Base-by-base conservation (phyloP, 2,329 filamentous ascomycete genomes). In the Paecilomyces fulvus region DNA sequence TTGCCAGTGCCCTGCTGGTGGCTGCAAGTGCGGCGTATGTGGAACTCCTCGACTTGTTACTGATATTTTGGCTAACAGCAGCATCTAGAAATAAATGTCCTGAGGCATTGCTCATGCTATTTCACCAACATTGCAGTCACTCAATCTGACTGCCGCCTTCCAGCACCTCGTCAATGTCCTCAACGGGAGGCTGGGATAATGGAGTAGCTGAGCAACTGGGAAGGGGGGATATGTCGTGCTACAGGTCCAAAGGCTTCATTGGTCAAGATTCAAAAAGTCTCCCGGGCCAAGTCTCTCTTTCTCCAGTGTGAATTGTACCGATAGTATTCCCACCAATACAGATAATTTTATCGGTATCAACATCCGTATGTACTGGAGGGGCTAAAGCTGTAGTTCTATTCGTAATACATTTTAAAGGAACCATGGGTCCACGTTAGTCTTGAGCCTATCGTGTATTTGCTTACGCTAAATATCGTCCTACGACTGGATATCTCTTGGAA, bases 1-100 rank as follows among this genome's bases (percentile, higher is more conserved):
- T 58, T 75, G 72, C 70, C 65, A 70, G 63, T 73, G 72, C 68
- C 72, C 72, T 61, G 64, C 71, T 61, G 72, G 72, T 63, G 56
- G 61, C 49, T 74, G 72, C 70, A 61, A 72, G 58, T 74, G 72
- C 37, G 37, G n/a, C 71, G 71, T 73, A 70, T 55, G 69, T 68
- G 14, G 14, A 10, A 7, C 14, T 49, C 9, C 17, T 28, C 23
- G 14, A 3, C 48, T 49, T 49, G 20, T 5, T 4, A 7, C 10
- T 49, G 48, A 25, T 49, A 12, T 11, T n/a, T 28, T 23, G 23
- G 20, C 48, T 49, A 23, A 49, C 48, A 9, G 8, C 12, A 17
- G 20, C 23, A 28, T 49, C 10, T 49, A 56, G 49, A 57, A 55
- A 55, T 56, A 56, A 56, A 49, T 28, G 33, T 20, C 37, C 37